Percentiles rank a stretch among this genome's conserved stretches.
These are phyloP conservation scores for Huiozyma naganishii DNA, from an alignment of 805 yeast genomes.

Conservation along the genomic window DNA sequence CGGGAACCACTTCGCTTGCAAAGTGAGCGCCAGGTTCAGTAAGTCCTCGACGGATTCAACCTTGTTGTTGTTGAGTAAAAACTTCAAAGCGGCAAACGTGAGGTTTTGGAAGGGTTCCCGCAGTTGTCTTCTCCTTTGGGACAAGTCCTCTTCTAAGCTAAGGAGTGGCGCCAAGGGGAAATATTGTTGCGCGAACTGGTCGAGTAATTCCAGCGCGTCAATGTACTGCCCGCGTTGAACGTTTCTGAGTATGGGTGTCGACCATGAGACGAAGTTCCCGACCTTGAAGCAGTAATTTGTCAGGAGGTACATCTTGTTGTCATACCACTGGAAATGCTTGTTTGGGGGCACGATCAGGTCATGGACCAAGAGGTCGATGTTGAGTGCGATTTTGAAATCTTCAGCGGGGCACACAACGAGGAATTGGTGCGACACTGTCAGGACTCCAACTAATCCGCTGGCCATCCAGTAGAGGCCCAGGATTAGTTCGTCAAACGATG, in stretches of 20 bases:
- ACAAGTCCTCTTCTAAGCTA: slow-evolving; percentile 6
- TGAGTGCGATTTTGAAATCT: slow-evolving; percentile 7
- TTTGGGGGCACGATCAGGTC: slow-evolving; percentile 21
- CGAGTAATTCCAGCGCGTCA: slow-evolving; percentile 18
- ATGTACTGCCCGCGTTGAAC: slow-evolving; percentile 23
- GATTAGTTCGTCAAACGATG: slow-evolving; percentile 8
- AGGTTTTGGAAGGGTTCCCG: slow-evolving; percentile 22
- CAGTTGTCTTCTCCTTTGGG: slow-evolving; percentile 16
- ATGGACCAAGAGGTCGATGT: slow-evolving; percentile 17
- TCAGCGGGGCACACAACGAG: slow-evolving; percentile 10
- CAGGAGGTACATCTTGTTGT: slow-evolving; percentile 12
- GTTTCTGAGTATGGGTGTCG: slow-evolving; percentile 19
- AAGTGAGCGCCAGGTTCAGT: background rate
- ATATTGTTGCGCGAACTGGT: slow-evolving; percentile 10
- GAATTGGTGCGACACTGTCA: slow-evolving; percentile 22
- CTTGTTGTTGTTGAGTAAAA: slow-evolving; percentile 10
- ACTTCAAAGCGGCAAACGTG: slow-evolving; percentile 21
- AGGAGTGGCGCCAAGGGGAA: slow-evolving; percentile 12
- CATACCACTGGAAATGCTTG: slow-evolving; percentile 13
- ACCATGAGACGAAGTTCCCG: slow-evolving; percentile 25
- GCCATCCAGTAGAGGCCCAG: slow-evolving; percentile 19
- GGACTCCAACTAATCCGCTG: slow-evolving; percentile 10
- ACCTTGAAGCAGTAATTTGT: slow-evolving; percentile 20
- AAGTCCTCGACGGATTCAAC: background rate
- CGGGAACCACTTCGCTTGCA: slow-evolving; percentile 3